phyloP scores from a whole-genome alignment of 768 basidiomycete species.

The Rhizopogon roseolus region DNA sequence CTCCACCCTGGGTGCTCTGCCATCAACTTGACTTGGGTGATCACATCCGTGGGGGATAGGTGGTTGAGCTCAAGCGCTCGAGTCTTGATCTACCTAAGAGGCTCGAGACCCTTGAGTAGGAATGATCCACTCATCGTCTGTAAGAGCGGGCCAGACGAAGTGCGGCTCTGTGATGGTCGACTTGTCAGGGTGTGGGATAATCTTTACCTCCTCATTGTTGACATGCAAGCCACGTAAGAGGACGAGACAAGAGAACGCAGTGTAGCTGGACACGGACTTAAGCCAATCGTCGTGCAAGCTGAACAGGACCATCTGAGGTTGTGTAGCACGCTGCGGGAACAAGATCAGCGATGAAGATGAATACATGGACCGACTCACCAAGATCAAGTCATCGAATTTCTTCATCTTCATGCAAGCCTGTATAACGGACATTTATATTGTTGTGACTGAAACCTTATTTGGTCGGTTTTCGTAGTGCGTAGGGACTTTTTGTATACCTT shows the following conservation, averaged over 20 bases:
- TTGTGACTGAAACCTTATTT: no score
- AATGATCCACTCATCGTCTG: no score
- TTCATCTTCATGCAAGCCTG: conserved; percentile 99
- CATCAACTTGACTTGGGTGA: no score
- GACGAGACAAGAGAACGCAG: conserved; percentile 96
- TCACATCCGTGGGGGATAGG: no score
- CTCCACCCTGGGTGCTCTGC: no score
- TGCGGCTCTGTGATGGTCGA: conserved; percentile 95
- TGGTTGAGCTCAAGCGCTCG: no score
- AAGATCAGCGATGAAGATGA: background rate
- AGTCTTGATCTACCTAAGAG: no score
- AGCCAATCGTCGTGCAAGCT: conserved; percentile 99
- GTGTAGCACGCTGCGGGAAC: conserved; percentile 72
- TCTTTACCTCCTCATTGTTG: conserved; percentile 99
- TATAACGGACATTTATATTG: no score
- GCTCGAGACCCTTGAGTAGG: no score
- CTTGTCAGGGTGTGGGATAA: conserved; percentile 96
- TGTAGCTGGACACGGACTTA: conserved; percentile 98
- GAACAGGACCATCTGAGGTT: conserved; percentile 99
- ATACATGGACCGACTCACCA: conserved; percentile 39
- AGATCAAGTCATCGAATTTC: conserved; percentile 97
- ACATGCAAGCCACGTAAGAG: conserved; percentile 95
- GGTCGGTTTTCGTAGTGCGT: no score
- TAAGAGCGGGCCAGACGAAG: no score
- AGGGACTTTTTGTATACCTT: no score